Evolutionary conservation across 352 stramenopile species (phyloP).

Genomic region (Aphanomyces stellatus): DNA sequence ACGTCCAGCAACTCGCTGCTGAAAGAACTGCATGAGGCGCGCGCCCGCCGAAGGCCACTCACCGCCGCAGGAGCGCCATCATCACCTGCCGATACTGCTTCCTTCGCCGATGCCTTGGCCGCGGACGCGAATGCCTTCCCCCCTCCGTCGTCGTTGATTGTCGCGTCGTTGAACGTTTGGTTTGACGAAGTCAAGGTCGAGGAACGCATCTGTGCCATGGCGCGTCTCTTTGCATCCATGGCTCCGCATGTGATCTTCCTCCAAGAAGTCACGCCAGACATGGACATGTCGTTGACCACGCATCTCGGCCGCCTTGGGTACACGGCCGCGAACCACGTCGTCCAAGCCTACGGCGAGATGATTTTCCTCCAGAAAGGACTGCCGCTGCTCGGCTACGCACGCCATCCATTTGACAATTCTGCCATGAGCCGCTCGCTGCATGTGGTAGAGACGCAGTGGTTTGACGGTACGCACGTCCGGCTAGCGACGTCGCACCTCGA

Average conservation of each 20-base stretch:
- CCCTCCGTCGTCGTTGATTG: not conserved
- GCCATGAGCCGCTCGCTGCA: slow-evolving; percentile 10
- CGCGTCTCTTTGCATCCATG: not conserved
- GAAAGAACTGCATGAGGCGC: not conserved
- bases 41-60: not conserved
- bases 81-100: not conserved
- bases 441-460: not conserved
- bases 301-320: not conserved
- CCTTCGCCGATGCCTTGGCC: not conserved
- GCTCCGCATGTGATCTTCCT: slow-evolving; percentile 16
- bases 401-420: not conserved
- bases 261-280: slow-evolving; percentile 19
- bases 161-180: slow-evolving; percentile 17
- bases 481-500: slow-evolving; percentile 15
- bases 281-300: not conserved
- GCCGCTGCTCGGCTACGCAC: slow-evolving; percentile 5
- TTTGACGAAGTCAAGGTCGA: slow-evolving; percentile 17
- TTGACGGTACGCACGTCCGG: not conserved
- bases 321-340: not conserved
- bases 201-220: slow-evolving; percentile 2
- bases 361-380: slow-evolving; percentile 8
- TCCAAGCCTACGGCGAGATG: slow-evolving; percentile 14
- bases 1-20: not conserved
- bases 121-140: not conserved
- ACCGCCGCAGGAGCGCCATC: not conserved